Evolutionary conservation across 208 protist species (phyloP).

Genomic region (Trichomonas vaginalis): DNA sequence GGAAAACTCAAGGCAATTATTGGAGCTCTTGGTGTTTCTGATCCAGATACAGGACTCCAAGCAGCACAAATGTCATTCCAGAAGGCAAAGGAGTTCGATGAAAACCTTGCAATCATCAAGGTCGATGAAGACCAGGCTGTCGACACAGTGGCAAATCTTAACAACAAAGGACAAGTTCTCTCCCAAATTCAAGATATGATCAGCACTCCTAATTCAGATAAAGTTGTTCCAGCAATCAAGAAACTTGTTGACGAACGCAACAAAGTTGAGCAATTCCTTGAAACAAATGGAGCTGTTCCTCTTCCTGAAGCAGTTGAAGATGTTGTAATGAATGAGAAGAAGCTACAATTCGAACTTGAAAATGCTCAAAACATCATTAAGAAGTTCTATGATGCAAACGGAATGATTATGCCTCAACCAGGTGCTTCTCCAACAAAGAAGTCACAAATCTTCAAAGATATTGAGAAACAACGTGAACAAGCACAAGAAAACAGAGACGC

Average conservation of each 20-base stretch:
- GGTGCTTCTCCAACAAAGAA: neutral
- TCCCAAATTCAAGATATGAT: neutral
- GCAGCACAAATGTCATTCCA: neutral
- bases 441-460: neutral
- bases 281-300: neutral
- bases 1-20: neutral
- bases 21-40: neutral
- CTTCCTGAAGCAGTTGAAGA: neutral
- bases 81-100: neutral
- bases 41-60: neutral
- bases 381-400: neutral
- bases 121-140: neutral
- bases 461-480: neutral
- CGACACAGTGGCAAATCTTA: neutral
- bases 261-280: neutral
- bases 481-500: neutral
- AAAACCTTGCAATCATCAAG: neutral
- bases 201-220: neutral
- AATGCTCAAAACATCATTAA: neutral
- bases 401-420: neutral
- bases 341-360: neutral
- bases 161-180: neutral
- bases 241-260: neutral
- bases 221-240: neutral
- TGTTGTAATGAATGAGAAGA: neutral